These are phyloP conservation scores for Skeletonema potamos DNA, from an alignment of 108 stramenopile genomes.

Conservation along the genomic window DNA sequence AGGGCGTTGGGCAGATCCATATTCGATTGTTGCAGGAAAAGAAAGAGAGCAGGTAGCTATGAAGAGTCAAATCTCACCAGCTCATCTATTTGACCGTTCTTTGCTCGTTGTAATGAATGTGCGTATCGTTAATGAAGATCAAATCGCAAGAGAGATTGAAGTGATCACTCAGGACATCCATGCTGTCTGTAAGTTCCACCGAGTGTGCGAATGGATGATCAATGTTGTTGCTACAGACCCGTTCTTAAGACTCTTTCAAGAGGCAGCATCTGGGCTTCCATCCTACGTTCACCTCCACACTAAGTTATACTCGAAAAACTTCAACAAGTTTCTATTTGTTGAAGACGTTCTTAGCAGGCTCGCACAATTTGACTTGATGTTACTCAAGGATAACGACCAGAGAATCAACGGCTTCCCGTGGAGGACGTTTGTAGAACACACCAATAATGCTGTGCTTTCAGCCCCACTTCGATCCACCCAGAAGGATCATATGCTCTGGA, in stretches of 20 bases:
- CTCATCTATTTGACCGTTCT: background rate
- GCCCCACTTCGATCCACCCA: background rate
- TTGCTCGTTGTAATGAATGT: background rate
- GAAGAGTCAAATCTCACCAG: background rate
- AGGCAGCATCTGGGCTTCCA: background rate
- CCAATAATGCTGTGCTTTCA: background rate
- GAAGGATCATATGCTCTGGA: background rate
- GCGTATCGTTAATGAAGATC: background rate
- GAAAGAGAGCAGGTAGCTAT: background rate
- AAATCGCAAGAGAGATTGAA: background rate
- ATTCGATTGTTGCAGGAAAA: background rate
- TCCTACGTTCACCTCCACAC: background rate
- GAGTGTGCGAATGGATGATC: background rate
- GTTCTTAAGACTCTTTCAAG: background rate
- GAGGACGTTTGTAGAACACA: background rate
- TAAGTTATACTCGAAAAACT: background rate
- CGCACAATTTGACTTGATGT: background rate
- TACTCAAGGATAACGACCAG: constrained; percentile 8
- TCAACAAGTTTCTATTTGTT: constrained; percentile 2
- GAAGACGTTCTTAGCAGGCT: background rate
- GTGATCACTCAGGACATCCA: constrained; percentile 1
- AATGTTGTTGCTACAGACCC: background rate
- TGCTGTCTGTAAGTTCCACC: background rate
- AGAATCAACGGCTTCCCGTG: constrained; percentile 3
- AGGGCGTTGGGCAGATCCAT: background rate